Percentiles rank a stretch among this genome's conserved stretches.
Evolutionary conservation across 148 eudicot genomes (phyloP).

Genomic region (Rhododendron williamsianum): DNA sequence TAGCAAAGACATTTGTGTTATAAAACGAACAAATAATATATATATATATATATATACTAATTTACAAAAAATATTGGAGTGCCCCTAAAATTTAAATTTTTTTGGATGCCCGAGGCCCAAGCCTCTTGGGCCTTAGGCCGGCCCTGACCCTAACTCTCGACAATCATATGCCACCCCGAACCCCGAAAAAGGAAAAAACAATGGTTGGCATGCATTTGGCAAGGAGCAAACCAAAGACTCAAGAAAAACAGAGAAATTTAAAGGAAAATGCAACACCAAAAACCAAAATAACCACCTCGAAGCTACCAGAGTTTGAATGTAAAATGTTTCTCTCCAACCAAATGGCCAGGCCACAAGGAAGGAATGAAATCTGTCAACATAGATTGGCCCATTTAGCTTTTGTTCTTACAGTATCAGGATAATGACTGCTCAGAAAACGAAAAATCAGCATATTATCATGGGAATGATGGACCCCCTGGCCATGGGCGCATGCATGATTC

Average conservation of each 20-base stretch:
- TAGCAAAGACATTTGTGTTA: too few relatives aligned
- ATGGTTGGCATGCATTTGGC: background rate
- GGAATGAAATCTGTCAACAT: background rate
- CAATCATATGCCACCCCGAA: too few relatives aligned
- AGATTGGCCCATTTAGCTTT: background rate
- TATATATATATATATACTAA: too few relatives aligned
- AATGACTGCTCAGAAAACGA: background rate
- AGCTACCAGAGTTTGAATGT: background rate
- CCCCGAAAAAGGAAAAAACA: background rate
- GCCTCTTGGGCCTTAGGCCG: too few relatives aligned
- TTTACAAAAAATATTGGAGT: too few relatives aligned
- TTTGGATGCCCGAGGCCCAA: too few relatives aligned
- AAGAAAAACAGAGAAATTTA: background rate
- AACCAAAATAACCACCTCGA: background rate
- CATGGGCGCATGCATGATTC: too few relatives aligned
- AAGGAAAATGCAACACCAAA: background rate
- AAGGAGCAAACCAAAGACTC: background rate
- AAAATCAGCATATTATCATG: too few relatives aligned
- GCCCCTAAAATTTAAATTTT: too few relatives aligned
- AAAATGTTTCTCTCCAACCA: background rate
- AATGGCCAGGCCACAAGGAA: background rate
- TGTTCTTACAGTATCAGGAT: background rate
- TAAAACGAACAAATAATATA: too few relatives aligned
- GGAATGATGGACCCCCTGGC: too few relatives aligned
- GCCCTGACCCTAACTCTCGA: too few relatives aligned